Conservation (phyloP, 2,329 filamentous ascomycete species). For the Beauveria australis region DNA sequence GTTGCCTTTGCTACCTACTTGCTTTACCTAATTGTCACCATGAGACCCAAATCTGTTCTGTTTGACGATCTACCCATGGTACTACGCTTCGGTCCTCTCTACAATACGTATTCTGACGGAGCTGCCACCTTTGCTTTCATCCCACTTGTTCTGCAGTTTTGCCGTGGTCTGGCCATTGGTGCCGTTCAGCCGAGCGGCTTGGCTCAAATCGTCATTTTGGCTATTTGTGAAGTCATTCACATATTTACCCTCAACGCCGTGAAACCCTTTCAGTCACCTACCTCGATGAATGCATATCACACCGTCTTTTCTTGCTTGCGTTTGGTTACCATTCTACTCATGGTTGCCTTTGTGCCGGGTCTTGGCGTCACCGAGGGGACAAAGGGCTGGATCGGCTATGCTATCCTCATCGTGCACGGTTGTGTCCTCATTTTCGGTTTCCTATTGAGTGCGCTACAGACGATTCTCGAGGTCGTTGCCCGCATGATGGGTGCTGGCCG, state of each 20-base stretch:
- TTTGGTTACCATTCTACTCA: constrained; percentile 66
- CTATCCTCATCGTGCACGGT: constrained; percentile 78
- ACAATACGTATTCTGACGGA: constrained; percentile 95
- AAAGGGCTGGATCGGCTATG: constrained; percentile 93
- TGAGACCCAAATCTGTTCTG: constrained; percentile 73
- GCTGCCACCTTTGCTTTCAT: constrained; percentile 84
- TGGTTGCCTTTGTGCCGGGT: constrained; percentile 76
- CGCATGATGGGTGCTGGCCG: constrained; percentile 76
- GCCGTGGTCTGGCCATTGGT: constrained; percentile 84
- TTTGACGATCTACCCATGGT: constrained; percentile 92
- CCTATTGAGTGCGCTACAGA: constrained; percentile 85
- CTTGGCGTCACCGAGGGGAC: constrained; percentile 69
- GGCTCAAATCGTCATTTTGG: constrained; percentile 83
- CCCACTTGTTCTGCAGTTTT: constrained; percentile 73
- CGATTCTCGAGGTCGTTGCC: constrained; percentile 79
- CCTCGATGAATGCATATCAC: constrained; percentile 96
- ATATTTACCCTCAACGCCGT: constrained; percentile 84
- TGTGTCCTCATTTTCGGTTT: constrained; percentile 84
- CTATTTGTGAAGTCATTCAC: constrained; percentile 88
- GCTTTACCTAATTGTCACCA: constrained; percentile 69
- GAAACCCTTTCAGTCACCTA: constrained; percentile 79
- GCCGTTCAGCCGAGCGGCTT: constrained; percentile 89
- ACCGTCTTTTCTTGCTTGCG: constrained; percentile 73
- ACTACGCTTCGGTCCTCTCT: constrained; percentile 82
- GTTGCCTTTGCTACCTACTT: constrained; percentile 71